Conservation (phyloP, 2,329 filamentous ascomycete species). For the Monilinia fructigena region DNA sequence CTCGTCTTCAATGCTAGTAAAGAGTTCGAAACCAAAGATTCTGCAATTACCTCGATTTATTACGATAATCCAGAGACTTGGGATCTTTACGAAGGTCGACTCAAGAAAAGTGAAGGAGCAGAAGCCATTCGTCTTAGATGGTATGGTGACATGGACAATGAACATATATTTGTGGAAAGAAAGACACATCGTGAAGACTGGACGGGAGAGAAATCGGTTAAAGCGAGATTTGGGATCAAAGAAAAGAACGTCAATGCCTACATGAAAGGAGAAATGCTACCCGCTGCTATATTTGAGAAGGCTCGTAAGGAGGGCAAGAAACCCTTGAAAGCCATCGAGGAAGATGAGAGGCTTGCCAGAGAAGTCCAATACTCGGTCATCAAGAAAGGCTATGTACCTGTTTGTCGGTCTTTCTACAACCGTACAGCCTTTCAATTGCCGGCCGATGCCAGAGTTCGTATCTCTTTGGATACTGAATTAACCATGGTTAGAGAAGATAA, state of each 20-base stretch:
- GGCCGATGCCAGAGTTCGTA: constrained; percentile 91
- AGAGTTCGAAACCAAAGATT: constrained; percentile 86
- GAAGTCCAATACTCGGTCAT: constrained; percentile 94
- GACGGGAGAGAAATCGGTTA: constrained; percentile 99
- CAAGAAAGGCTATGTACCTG: constrained; percentile 80
- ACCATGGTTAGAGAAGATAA: constrained; percentile 97
- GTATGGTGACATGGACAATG: constrained; percentile 95
- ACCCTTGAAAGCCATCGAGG: constrained; percentile 82
- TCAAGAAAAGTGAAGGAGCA: constrained; percentile 97
- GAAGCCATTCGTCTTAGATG: constrained; percentile 94
- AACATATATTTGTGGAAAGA: constrained; percentile 94
- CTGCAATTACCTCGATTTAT: constrained; percentile 97
- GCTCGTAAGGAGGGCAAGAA: constrained; percentile 94
- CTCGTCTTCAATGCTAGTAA: constrained; percentile 97
- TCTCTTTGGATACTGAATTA: constrained; percentile 93
- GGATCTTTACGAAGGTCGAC: constrained; percentile 88
- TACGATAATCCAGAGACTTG: constrained; percentile 93
- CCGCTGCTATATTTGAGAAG: constrained; percentile 91
- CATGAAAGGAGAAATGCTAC: constrained; percentile 78
- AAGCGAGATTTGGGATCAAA: constrained; percentile 90
- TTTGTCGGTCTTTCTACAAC: constrained; percentile 96
- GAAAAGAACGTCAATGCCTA: constrained; percentile 97
- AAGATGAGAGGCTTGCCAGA: constrained; percentile 83
- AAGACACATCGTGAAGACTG: constrained; percentile 99
- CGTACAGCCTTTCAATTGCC: constrained; percentile 96